These are phyloP conservation scores for Lablab purpureus DNA, from an alignment of 306 rosid species.

Conservation along the genomic window DNA sequence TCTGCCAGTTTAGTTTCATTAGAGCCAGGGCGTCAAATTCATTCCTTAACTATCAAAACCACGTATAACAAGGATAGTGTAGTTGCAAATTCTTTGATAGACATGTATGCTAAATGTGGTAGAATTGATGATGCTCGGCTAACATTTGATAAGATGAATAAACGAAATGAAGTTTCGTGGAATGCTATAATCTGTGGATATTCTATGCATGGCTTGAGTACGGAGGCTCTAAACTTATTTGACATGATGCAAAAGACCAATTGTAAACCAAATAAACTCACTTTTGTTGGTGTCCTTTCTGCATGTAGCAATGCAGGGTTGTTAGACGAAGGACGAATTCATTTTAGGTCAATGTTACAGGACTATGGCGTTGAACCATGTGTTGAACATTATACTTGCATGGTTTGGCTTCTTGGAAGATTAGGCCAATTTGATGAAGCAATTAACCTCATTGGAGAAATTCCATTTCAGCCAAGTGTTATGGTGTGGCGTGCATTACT, in stretches of 20 bases:
- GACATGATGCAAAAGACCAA: slow-evolving; percentile 44
- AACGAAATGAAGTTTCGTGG: slow-evolving; percentile 50
- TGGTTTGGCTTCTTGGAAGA: slow-evolving; percentile 56
- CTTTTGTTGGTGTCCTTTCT: slow-evolving; percentile 52
- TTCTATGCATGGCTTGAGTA: slow-evolving; percentile 46
- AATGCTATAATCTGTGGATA: slow-evolving; percentile 51
- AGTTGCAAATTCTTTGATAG: slow-evolving; percentile 51
- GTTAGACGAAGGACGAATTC: slow-evolving; percentile 42
- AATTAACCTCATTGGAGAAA: slow-evolving; percentile 44
- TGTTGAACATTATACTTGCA: slow-evolving; percentile 51
- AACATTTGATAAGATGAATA: slow-evolving; percentile 46
- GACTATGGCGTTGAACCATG: slow-evolving; percentile 46
- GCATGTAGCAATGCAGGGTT: slow-evolving; percentile 54
- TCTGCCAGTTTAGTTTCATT: slow-evolving; percentile 43
- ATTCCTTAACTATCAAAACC: slow-evolving; percentile 46
- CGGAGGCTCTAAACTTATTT: slow-evolving; percentile 50
- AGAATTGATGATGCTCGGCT: slow-evolving; percentile 46
- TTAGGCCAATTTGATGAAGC: slow-evolving; percentile 49
- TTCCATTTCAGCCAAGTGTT: slow-evolving; percentile 48
- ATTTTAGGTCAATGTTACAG: slow-evolving; percentile 48
- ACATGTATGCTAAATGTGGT: slow-evolving; percentile 53
- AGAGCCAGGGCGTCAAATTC: slow-evolving; percentile 51
- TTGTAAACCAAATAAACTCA: slow-evolving; percentile 46
- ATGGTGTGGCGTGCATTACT: slow-evolving; percentile 54
- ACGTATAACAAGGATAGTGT: slow-evolving; percentile 42